Evolutionary conservation across 2,329 filamentous ascomycete genomes (phyloP).

Genomic region (Clarireedia monteithiana): DNA sequence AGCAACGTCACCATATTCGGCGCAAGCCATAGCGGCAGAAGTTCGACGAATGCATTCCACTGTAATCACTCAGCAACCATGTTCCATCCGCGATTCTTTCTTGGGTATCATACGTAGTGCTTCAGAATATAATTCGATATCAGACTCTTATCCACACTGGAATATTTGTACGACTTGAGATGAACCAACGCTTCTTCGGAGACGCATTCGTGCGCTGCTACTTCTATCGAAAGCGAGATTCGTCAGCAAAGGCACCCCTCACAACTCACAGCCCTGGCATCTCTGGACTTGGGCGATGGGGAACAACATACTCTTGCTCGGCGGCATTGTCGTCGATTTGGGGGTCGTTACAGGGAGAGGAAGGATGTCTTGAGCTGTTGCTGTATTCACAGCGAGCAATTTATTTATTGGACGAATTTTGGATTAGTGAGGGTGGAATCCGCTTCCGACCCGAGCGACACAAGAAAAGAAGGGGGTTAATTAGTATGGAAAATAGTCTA

Average conservation of each 20-base stretch:
- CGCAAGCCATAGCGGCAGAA: slow-evolving; percentile 91
- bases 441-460: slow-evolving; percentile 27
- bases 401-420: slow-evolving; percentile 24
- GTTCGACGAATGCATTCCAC: slow-evolving; percentile 95
- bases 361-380: slow-evolving; percentile 13
- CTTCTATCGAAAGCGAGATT: slow-evolving; percentile 29
- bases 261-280: no score
- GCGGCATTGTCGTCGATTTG: slow-evolving; percentile 29
- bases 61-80: slow-evolving; percentile 35
- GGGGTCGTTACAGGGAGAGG: slow-evolving; percentile 27
- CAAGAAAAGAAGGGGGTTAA: not conserved
- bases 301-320: slow-evolving; percentile 31
- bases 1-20: slow-evolving; percentile 96
- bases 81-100: not conserved
- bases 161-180: slow-evolving; percentile 95
- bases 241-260: not conserved
- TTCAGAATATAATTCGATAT: slow-evolving; percentile 89
- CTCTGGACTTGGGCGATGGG: not conserved
- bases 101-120: slow-evolving; percentile 70
- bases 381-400: slow-evolving; percentile 22
- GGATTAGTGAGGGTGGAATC: slow-evolving; percentile 19
- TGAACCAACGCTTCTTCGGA: slow-evolving; percentile 87
- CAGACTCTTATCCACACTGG: slow-evolving; percentile 89
- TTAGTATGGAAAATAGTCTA: not conserved
- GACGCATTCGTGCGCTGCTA: slow-evolving; percentile 62